Percentiles rank a stretch among this genome's conserved stretches.
Conservation (phyloP, 2,329 filamentous ascomycete genomes). For the Diaporthe nobilis region DNA sequence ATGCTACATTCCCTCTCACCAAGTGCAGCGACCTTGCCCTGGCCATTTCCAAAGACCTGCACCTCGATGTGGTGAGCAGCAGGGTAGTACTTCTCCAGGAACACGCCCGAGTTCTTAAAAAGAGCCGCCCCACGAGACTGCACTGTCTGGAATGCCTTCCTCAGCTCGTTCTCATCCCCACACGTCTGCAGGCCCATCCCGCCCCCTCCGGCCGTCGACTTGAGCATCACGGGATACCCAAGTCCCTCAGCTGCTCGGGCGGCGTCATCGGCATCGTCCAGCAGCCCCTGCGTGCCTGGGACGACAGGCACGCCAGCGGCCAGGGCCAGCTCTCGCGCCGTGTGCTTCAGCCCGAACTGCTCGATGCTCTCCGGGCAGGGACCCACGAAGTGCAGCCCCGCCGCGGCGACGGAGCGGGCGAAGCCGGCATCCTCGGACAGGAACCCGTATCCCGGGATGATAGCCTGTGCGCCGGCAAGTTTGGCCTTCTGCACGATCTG, state of each 20-base stretch:
- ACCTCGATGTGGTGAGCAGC: constrained; percentile 77
- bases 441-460: constrained; percentile 77
- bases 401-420: constrained; percentile 63
- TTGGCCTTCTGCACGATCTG: constrained; percentile 54
- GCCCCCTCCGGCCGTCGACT: constrained; percentile 72
- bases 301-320: constrained; percentile 59
- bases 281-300: constrained; percentile 50
- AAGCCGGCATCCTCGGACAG: constrained; percentile 74
- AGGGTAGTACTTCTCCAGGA: constrained; percentile 75
- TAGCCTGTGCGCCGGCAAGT: constrained; percentile 62
- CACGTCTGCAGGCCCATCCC: constrained; percentile 76
- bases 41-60: constrained; percentile 75
- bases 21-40: constrained; percentile 69
- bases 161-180: constrained; percentile 62
- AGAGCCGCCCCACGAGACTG: constrained; percentile 68
- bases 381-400: constrained; percentile 71
- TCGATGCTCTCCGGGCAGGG: constrained; percentile 67
- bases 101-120: constrained; percentile 73
- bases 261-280: constrained; percentile 60
- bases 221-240: constrained; percentile 63
- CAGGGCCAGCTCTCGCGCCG: constrained; percentile 66
- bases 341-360: constrained; percentile 71
- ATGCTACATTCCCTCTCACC: constrained; percentile 79
- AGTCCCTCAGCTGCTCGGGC: constrained; percentile 55
- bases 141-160: constrained; percentile 66